phyloP scores from a whole-genome alignment of 176 grass and related monocot genomes.

The Dendrocalamus sinicus region DNA sequence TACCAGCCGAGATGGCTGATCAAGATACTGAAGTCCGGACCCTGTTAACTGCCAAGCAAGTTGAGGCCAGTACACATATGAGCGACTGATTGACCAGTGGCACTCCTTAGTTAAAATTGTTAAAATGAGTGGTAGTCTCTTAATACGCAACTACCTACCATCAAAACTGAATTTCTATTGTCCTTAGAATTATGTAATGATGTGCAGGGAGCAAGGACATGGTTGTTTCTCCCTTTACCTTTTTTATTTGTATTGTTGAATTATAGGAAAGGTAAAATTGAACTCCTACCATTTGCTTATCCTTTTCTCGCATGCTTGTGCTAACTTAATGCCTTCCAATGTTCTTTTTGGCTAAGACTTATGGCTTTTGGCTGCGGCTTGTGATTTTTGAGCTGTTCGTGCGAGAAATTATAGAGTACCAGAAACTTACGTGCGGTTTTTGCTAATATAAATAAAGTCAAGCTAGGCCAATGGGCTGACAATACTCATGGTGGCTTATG shows the following conservation, averaged over 20 bases:
- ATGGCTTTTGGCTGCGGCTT: no score
- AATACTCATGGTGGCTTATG: no score
- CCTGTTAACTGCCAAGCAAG: constrained; percentile 60
- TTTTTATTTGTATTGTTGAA: background rate
- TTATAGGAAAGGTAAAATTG: constrained; percentile 16
- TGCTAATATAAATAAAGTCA: no score
- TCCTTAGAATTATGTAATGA: background rate
- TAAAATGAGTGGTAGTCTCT: background rate
- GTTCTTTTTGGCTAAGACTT: no score
- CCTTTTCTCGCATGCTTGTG: background rate
- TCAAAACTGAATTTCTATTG: background rate
- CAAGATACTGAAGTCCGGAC: constrained; percentile 67
- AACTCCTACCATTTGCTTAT: background rate
- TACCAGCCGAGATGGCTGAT: constrained; percentile 81
- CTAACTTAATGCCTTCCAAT: background rate
- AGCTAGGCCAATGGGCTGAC: no score
- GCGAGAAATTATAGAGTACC: no score
- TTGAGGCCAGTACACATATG: constrained; percentile 48
- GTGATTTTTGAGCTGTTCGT: no score
- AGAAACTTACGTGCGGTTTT: no score
- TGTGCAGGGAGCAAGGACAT: background rate
- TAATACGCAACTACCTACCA: constrained; percentile 6
- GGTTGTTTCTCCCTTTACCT: background rate
- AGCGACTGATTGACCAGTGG: constrained; percentile 9
- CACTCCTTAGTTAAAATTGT: constrained; percentile 17